These are phyloP conservation scores for Plasmodium yoelii DNA, from an alignment of 169 alveolate genomes.

Conservation along the genomic window DNA sequence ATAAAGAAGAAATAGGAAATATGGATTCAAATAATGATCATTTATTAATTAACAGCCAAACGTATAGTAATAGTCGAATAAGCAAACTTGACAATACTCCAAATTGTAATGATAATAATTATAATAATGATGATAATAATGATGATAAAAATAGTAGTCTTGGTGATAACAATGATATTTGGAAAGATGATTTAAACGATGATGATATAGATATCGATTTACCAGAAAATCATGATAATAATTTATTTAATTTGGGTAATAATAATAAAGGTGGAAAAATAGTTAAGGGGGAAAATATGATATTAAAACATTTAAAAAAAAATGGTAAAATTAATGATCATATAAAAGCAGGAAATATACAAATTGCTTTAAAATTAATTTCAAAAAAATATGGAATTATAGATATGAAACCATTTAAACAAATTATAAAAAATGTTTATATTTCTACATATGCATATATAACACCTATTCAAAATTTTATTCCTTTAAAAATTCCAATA, in stretches of 20 bases:
- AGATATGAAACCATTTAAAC: conserved; percentile 70
- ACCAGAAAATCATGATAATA: conserved; percentile 20
- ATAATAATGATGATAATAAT: neutral
- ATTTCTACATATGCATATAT: conserved; percentile 70
- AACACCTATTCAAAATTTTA: conserved; percentile 59
- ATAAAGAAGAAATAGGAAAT: neutral
- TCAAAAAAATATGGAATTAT: conserved; percentile 74
- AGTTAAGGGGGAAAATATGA: conserved; percentile 16
- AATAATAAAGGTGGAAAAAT: conserved; percentile 37
- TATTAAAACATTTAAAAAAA: conserved; percentile 25
- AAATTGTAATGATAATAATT: conserved; percentile 1
- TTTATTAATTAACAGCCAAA: neutral
- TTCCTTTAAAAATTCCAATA: conserved; percentile 23
- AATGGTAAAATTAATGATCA: conserved; percentile 54
- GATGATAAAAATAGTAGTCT: conserved; percentile 69
- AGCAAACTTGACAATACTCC: neutral
- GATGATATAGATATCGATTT: conserved; percentile 63
- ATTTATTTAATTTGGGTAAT: neutral
- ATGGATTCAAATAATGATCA: no score
- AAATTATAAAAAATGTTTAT: conserved; percentile 64
- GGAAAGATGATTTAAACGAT: conserved; percentile 76
- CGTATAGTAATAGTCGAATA: no score
- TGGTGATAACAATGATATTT: conserved; percentile 77
- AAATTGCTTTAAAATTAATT: conserved; percentile 37
- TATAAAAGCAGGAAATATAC: conserved; percentile 55